Evolutionary conservation across 257 asterid genomes (phyloP), one percentile per base, ranked within the genome.

Genomic region (Gentiana straminea): DNA sequence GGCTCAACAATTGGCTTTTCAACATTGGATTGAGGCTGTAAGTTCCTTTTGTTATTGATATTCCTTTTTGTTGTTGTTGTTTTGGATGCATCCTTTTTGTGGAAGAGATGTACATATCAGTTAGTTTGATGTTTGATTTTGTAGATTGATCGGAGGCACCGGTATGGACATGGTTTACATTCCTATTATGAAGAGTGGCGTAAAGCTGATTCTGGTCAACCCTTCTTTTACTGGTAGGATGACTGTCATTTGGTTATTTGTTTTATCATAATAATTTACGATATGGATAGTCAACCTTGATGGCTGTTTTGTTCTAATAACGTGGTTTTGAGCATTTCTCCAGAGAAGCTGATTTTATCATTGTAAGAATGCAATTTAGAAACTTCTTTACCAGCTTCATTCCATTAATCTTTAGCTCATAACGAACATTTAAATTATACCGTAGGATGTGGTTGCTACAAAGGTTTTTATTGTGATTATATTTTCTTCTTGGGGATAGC

Each of bases 1-100:
- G 67, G 98, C 98, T 35, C 96, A 79, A 69, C 74, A 77, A 69
- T 70, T 90, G 72, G 96, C 98, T 68, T 90, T 90, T 70, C 98
- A 82, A 63, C 98, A 86, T 73, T 90, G 98, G 96, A 90, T 90
- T 67, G 96, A 90, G 74, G 98, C 98, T 24, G 96, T 90, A 76
- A 82, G 91, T 66, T n/a, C n/a, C n/a, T n/a, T n/a, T n/a, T n/a
- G n/a, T n/a, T n/a, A n/a, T n/a, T n/a, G n/a, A n/a, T n/a, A n/a
- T n/a, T n/a, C 54, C 44, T 50, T 15, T 11, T 35, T 10, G 13
- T 49, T 9, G 63, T 36, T 50, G 45, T 11, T 48, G 13, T 58
- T 41, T 7, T 54, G 50, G 50, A n/a, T 3, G 3, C 8, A 11
- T 1, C n/a, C 3, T 35, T 13, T 8, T 32, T 32, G 39, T 13